Evolutionary conservation across 257 asterid genomes (phyloP).

Genomic region (Mitragyna speciosa): DNA sequence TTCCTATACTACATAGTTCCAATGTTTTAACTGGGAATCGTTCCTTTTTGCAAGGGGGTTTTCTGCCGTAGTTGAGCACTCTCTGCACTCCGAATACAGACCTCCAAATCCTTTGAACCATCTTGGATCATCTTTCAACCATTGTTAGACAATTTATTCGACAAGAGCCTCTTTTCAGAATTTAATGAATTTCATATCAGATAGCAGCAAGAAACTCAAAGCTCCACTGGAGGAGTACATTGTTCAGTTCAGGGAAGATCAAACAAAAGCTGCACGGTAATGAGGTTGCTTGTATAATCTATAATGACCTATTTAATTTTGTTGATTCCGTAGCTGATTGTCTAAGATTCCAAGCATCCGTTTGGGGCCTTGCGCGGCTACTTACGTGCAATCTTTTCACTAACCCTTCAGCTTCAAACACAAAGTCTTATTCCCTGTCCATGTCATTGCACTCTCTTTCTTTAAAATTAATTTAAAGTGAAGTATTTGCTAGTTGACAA

Average conservation of each 20-base stretch:
- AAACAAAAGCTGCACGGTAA: conserved; percentile 8
- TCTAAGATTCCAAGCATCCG: conserved; percentile 45
- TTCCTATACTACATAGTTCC: conserved; percentile 26
- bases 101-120: conserved; percentile 21
- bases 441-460: conserved; percentile 7
- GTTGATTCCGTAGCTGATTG: conserved; percentile 32
- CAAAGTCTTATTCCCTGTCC: conserved; percentile 35
- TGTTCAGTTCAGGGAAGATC: conserved; percentile 23
- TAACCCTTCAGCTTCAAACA: conserved; percentile 24
- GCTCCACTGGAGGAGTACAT: conserved; percentile 29
- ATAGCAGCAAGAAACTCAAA: conserved; percentile 30
- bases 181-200: neutral
- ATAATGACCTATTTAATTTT: conserved; percentile 45
- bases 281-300: conserved; percentile 35
- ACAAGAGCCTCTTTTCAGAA: neutral
- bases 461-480: neutral
- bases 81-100: neutral
- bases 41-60: conserved; percentile 28
- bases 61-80: conserved; percentile 21
- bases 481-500: no score
- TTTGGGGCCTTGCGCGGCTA: conserved; percentile 36
- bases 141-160: neutral
- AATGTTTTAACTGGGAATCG: conserved; percentile 26
- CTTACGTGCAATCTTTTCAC: conserved; percentile 29
- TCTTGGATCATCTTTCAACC: conserved; percentile 10